phyloP scores from a whole-genome alignment of 768 basidiomycete species.

The Lepiota venenata region DNA sequence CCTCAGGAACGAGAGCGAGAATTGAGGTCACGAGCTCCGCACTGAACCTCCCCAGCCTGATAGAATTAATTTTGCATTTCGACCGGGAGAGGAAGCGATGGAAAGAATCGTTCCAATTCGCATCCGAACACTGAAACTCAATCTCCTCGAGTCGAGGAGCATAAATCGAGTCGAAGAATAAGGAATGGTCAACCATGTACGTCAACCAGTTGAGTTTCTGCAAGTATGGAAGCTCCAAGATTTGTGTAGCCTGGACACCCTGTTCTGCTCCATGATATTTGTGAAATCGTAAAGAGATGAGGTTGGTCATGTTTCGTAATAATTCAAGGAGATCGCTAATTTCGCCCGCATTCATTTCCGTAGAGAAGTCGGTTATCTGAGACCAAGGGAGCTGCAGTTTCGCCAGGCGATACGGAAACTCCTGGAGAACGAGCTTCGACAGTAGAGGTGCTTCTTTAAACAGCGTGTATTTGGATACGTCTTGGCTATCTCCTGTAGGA shows the following conservation, averaged over 20 bases:
- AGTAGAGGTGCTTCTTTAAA: slow-evolving; percentile 2
- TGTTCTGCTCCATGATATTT: not conserved
- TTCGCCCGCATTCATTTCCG: not conserved
- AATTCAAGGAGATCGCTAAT: not conserved
- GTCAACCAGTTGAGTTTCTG: not conserved
- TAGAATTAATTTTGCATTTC: not conserved
- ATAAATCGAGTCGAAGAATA: not conserved
- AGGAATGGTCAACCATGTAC: not conserved
- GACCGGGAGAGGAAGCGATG: not conserved
- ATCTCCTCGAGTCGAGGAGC: not conserved
- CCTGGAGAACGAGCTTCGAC: not conserved
- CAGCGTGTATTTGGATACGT: not conserved
- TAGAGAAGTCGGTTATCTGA: not conserved
- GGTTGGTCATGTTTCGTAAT: not conserved
- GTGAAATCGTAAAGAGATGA: not conserved
- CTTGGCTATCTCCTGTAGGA: too few relatives aligned
- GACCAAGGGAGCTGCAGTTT: slow-evolving; percentile 1
- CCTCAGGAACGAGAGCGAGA: not conserved
- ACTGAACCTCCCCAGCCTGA: not conserved
- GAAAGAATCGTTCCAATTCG: not conserved
- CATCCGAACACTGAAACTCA: not conserved
- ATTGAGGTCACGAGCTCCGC: not conserved
- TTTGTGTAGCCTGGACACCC: too few relatives aligned
- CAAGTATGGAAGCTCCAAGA: not conserved
- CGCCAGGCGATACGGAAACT: not conserved